Conservation (phyloP, 2,329 filamentous ascomycete species). For the Chaetothyriales sp. region DNA sequence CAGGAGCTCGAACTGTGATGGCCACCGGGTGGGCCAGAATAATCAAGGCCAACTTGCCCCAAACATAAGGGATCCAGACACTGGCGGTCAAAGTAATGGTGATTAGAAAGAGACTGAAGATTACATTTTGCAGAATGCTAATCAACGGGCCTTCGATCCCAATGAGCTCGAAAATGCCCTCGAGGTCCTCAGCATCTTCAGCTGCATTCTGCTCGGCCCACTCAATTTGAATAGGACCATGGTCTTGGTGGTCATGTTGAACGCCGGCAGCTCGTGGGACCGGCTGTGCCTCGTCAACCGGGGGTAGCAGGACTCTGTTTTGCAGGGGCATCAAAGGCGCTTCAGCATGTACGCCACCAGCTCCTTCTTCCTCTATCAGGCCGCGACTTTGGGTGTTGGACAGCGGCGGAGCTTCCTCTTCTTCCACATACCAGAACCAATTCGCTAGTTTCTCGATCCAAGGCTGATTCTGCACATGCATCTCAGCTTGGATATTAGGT, state of each 20-base stretch:
- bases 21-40: constrained; percentile 61
- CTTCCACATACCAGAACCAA: constrained; percentile 27
- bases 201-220: constrained; percentile 40
- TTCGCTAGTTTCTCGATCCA: constrained; percentile 20
- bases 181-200: constrained; percentile 76
- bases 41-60: constrained; percentile 71
- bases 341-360: constrained; percentile 45
- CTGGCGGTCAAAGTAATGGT: constrained; percentile 72
- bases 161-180: constrained; percentile 88
- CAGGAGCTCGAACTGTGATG: constrained; percentile 50
- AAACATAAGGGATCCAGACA: constrained; percentile 81
- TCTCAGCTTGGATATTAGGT: not conserved
- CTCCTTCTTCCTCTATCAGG: constrained; percentile 42
- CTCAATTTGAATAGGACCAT: constrained; percentile 43
- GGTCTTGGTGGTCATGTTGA: constrained; percentile 46
- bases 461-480: not conserved
- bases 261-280: constrained; percentile 2
- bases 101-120: constrained; percentile 85
- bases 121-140: constrained; percentile 80
- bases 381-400: not conserved
- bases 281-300: constrained; percentile 1
- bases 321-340: constrained; percentile 44
- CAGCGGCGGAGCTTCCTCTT: not conserved
- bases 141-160: constrained; percentile 89
- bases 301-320: constrained; percentile 15